These are phyloP conservation scores for Ananas comosus DNA, from an alignment of 176 grass and related monocot species.

Conservation along the genomic window DNA sequence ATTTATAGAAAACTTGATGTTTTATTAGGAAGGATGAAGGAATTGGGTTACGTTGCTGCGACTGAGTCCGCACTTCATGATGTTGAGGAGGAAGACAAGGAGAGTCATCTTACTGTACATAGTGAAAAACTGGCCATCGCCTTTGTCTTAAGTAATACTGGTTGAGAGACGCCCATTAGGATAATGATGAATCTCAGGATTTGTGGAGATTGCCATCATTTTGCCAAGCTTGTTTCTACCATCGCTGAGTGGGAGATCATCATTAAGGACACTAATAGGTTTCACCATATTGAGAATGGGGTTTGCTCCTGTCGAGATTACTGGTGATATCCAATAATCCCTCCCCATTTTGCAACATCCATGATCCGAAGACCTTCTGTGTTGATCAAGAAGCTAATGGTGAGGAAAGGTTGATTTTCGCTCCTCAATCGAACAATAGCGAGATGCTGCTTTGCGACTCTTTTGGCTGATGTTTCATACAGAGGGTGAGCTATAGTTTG, in stretches of 20 bases:
- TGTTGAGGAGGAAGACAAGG: constrained; percentile 83
- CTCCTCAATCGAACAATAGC: no score
- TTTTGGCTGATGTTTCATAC: no score
- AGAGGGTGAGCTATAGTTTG: no score
- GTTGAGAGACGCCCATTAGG: constrained; percentile 38
- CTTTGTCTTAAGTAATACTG: constrained; percentile 60
- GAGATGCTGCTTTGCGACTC: no score
- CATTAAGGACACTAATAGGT: constrained; percentile 60
- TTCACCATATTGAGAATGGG: constrained; percentile 55
- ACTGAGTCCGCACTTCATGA: constrained; percentile 61
- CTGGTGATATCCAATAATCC: constrained; percentile 30
- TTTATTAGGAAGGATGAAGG: constrained; percentile 54
- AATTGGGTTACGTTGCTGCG: constrained; percentile 54
- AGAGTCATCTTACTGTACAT: constrained; percentile 61
- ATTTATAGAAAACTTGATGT: constrained; percentile 61
- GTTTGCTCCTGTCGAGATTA: constrained; percentile 63
- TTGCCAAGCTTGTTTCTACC: constrained; percentile 51
- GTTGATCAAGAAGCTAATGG: no score
- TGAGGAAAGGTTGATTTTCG: no score
- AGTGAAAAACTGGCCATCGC: constrained; percentile 70
- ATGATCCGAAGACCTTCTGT: no score
- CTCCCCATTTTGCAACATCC: not conserved
- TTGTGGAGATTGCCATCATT: constrained; percentile 60
- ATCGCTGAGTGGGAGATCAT: constrained; percentile 51
- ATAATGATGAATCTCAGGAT: constrained; percentile 69